Conservation (phyloP, 306 rosid genomes). For the Herpetospermum pedunculosum region DNA sequence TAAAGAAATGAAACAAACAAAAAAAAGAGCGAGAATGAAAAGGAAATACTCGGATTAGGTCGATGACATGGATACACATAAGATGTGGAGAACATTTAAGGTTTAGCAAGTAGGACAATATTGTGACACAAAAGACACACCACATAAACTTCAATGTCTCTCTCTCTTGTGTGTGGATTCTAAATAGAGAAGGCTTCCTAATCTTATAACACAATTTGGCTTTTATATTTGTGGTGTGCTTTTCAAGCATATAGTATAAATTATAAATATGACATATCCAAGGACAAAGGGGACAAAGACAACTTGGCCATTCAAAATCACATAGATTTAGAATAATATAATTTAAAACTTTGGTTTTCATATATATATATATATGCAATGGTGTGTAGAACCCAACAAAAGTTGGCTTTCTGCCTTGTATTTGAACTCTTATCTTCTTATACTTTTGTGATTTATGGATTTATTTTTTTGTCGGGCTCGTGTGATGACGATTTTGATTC, state of each 20-base stretch:
- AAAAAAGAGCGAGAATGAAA: background rate
- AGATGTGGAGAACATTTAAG: background rate
- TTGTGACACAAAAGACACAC: slow-evolving; percentile 10
- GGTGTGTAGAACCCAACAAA: background rate
- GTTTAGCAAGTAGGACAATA: background rate
- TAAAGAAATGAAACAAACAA: background rate
- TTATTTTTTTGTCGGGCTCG: too few relatives aligned
- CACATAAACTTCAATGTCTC: slow-evolving; percentile 10
- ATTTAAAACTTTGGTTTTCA: background rate
- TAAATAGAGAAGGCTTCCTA: slow-evolving; percentile 6
- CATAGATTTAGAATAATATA: background rate
- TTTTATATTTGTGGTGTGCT: background rate
- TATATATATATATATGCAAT: background rate
- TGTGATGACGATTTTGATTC: too few relatives aligned
- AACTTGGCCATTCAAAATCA: background rate
- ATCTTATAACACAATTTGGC: slow-evolving; percentile 3
- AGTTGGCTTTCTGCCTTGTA: background rate
- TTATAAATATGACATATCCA: background rate
- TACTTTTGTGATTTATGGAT: background rate
- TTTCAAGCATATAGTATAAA: background rate
- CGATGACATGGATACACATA: slow-evolving; percentile 35
- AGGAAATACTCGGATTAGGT: slow-evolving; percentile 26
- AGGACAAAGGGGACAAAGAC: background rate
- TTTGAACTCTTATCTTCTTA: background rate
- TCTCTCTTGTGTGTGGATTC: slow-evolving; percentile 4